Evolutionary conservation across 805 yeast species (phyloP), one percentile per base, ranked within the genome.

Genomic region (Cyberlindnera americana): DNA sequence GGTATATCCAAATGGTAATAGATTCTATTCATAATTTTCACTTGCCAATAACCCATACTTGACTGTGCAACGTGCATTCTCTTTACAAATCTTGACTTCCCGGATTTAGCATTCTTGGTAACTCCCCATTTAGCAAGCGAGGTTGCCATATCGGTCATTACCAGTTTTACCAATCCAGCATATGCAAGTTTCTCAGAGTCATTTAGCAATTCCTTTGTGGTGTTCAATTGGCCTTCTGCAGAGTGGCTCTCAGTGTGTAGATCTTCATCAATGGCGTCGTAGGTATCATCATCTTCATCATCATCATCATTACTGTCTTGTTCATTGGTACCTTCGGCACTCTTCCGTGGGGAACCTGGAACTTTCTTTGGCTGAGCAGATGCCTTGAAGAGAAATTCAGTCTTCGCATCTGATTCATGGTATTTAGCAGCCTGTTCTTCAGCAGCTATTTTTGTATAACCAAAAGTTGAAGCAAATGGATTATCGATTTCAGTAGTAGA

Each of bases 101-200:
- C 64, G 0, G 75, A 57, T 9, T 72, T 65, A 4, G 74, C 64
- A 3, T 77, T 73, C 0, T 79, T 67, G 16, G 68, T 57, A 40
- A 77, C 72, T 16, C 79, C 58, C 36, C 67, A 64, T 1, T 38
- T 42, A n/a, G 93, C 90, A 42, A 90, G 62, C n/a, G 78, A 79
- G 0, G 86, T 75, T 15, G 95, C 95, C 83, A 89, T 78, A 16
- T 84, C 85, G 18, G 83, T 85, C 37, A 81, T 73, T 6, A 83
- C 71, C 25, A 93, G 72, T 50, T 85, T 83, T 8, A 83, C 79
- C 9, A 91, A 70, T 0, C 96, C 98, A 6, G 85, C 84, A 56
- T 93, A 93, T 3, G 98, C 98, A 46, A 90, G 82, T 53, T 86
- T 82, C 59, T 93, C 96, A 13, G 83, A 69, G 14, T 88, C 98